Conservation (phyloP, 352 stramenopile species). For the Pythium pectinolyticum region DNA sequence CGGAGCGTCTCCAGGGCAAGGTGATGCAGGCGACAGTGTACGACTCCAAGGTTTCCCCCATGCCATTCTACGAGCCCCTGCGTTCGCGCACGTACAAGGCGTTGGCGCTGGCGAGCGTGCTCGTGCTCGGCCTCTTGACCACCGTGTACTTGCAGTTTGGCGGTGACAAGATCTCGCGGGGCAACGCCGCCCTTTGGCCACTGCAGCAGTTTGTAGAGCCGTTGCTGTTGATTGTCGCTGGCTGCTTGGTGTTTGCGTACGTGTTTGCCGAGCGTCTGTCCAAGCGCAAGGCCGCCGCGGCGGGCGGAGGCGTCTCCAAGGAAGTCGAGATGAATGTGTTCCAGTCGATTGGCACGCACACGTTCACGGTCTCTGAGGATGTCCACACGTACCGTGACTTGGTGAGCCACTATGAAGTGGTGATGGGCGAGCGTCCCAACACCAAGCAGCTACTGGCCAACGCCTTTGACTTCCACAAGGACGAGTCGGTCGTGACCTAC, state of each 20-base stretch:
- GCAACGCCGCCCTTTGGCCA: constrained; percentile 18
- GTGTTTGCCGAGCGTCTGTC: constrained; percentile 7
- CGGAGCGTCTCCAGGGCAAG: constrained; percentile 7
- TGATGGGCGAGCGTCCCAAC: constrained; percentile 15
- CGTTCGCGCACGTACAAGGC: constrained; percentile 14
- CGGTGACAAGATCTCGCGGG: constrained; percentile 14
- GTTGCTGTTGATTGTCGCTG: constrained; percentile 6
- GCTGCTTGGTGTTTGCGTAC: constrained; percentile 2
- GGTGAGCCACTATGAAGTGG: constrained; percentile 17
- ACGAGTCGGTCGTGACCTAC: no score
- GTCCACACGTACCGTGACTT: no score
- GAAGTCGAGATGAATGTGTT: constrained; percentile 8
- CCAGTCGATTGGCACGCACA: neutral
- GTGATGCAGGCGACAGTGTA: constrained; percentile 7
- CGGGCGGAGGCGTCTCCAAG: neutral
- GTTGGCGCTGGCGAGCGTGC: constrained; percentile 1
- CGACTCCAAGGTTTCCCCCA: neutral
- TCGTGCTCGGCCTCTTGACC: constrained; percentile 3
- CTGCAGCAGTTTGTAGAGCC: constrained; percentile 28
- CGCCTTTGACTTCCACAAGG: constrained; percentile 13
- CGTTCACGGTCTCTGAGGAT: no score
- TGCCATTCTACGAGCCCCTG: constrained; percentile 21
- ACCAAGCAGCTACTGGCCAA: constrained; percentile 1
- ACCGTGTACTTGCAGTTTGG: constrained; percentile 26
- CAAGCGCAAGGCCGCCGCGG: neutral